A percentile compares a stretch with the other conserved stretches of the same genome.
Evolutionary conservation across 2,329 filamentous ascomycete genomes (phyloP).

Genomic region (Ascosphaera aggregata): DNA sequence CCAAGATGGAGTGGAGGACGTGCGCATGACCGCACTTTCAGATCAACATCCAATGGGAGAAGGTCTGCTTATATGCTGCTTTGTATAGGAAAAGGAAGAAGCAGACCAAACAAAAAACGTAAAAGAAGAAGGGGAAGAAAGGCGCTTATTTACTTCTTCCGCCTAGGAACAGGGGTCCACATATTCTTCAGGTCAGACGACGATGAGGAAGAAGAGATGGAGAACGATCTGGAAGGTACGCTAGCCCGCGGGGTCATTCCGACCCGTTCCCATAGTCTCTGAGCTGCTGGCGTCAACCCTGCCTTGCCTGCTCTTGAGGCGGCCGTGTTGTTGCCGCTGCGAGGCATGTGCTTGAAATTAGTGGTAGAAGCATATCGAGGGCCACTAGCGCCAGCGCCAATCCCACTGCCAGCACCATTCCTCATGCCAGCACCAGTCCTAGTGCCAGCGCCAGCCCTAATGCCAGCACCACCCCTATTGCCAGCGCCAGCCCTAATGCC

Average conservation of each 20-base stretch:
- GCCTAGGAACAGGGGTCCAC: conserved; percentile 17
- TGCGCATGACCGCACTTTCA: no score
- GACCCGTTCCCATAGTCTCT: conserved; percentile 18
- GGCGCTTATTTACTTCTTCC: conserved; percentile 9
- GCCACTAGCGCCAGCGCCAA: not conserved
- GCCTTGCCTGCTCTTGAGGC: conserved; percentile 7
- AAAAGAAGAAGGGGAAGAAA: no score
- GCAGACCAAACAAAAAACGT: no score
- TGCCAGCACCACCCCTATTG: not conserved
- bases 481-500: no score
- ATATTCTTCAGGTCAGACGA: conserved; percentile 12
- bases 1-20: no score
- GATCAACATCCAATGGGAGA: no score
- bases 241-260: conserved; percentile 13
- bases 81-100: no score
- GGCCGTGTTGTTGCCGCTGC: not conserved
- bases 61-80: no score
- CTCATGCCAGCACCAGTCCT: no score
- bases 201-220: conserved; percentile 2
- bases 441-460: not conserved
- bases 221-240: not conserved
- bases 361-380: not conserved
- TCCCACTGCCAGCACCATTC: not conserved
- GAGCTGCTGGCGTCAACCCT: conserved; percentile 21
- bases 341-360: not conserved